Evolutionary conservation across 108 stramenopile genomes (phyloP).

Genomic region (Seminavis robusta): DNA sequence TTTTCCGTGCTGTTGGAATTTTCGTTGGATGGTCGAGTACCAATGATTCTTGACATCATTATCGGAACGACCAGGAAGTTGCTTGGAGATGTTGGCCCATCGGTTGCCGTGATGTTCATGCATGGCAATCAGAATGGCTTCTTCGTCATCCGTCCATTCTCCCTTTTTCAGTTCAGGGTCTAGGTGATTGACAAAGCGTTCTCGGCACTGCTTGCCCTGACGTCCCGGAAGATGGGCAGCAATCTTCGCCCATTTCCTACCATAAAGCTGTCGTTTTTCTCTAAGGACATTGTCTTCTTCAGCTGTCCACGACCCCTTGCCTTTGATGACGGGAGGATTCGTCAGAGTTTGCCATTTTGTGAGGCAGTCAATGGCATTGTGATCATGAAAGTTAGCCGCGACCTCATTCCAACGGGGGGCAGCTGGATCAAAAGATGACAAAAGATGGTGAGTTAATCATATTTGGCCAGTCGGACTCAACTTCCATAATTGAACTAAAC

Average conservation of each 20-base stretch:
- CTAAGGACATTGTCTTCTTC: conserved; percentile 71
- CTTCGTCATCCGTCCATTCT: conserved; percentile 95
- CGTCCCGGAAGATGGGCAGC: conserved; percentile 91
- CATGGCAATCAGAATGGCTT: conserved; percentile 80
- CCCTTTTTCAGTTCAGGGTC: conserved; percentile 92
- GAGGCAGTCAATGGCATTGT: conserved; percentile 73
- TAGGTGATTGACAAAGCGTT: conserved; percentile 96
- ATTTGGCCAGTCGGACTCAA: not conserved
- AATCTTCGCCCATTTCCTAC: conserved; percentile 92
- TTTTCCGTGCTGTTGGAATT: conserved; percentile 78
- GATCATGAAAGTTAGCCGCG: conserved; percentile 55
- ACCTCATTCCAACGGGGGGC: conserved; percentile 78
- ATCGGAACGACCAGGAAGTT: conserved; percentile 95
- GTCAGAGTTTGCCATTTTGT: conserved; percentile 72
- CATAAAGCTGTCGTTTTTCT: conserved; percentile 59
- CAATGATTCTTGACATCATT: conserved; percentile 97
- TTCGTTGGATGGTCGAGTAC: conserved; percentile 83
- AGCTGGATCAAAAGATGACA: conserved; percentile 14
- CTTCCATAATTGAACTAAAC: conserved; percentile 7
- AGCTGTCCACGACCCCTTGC: conserved; percentile 81
- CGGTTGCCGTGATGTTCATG: conserved; percentile 84
- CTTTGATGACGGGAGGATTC: conserved; percentile 69
- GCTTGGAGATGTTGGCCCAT: conserved; percentile 90
- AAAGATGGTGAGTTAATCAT: not conserved
- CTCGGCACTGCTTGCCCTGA: conserved; percentile 98